Conservation (phyloP, 2,329 filamentous ascomycete species). For the Rutstroemia sp. region DNA sequence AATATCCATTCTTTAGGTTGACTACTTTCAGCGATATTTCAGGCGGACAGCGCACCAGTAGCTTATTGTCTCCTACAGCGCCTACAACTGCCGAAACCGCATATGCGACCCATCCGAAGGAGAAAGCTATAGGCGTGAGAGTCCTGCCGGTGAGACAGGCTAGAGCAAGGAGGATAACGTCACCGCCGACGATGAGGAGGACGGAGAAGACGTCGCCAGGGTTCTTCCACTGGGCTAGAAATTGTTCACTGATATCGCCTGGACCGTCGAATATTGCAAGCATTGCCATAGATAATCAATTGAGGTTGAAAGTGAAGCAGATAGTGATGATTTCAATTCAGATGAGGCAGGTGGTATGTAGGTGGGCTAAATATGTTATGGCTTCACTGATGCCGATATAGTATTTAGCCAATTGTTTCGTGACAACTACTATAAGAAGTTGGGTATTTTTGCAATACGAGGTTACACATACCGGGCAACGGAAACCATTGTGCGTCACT, state of each 20-base stretch:
- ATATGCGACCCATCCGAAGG: conserved; percentile 30
- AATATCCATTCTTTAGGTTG: conserved; percentile 32
- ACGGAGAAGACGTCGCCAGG: conserved; percentile 27
- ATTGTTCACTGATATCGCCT: neutral
- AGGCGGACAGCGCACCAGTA: conserved; percentile 28
- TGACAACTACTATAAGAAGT: too few species aligned
- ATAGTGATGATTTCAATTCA: too few species aligned
- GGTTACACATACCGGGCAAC: too few species aligned
- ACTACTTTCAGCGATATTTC: conserved; percentile 31
- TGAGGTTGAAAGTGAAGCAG: too few species aligned
- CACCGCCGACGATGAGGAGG: conserved; percentile 32
- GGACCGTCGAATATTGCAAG: too few species aligned
- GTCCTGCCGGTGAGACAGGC: conserved; percentile 26
- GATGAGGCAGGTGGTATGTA: too few species aligned
- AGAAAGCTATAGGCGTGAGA: conserved; percentile 29
- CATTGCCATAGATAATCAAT: too few species aligned
- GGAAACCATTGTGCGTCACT: too few species aligned
- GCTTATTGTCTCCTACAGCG: conserved; percentile 25
- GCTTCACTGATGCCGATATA: too few species aligned
- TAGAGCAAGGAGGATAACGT: conserved; percentile 30
- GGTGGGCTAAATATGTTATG: too few species aligned
- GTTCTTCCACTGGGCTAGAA: neutral
- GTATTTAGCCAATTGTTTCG: too few species aligned
- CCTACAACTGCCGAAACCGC: conserved; percentile 16
- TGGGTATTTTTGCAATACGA: too few species aligned